Conservation (phyloP, 1,139 yeast species). For the Kluyveromyces sp. region DNA sequence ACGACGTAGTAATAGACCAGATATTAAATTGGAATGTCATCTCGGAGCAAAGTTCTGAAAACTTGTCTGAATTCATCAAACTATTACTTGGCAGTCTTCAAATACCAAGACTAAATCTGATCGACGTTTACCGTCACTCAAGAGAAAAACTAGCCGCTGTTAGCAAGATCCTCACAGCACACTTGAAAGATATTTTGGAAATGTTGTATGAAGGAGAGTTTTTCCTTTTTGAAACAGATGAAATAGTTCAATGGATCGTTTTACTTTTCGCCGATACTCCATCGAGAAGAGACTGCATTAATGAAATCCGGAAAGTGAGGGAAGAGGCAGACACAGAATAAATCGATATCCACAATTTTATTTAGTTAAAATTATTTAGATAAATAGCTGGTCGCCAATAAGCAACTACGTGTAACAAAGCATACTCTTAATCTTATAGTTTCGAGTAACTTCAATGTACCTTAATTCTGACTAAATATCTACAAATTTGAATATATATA, state of each 20-base stretch:
- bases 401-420: too few species aligned
- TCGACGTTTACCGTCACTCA: conserved; percentile 17
- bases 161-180: conserved; percentile 39
- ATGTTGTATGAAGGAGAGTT: conserved; percentile 67
- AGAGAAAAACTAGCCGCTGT: conserved; percentile 24
- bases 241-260: conserved; percentile 51
- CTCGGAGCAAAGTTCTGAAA: conserved; percentile 27
- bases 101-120: conserved; percentile 8
- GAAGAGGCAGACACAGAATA: conserved; percentile 3
- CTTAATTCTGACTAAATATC: not conserved
- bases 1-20: conserved; percentile 15
- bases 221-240: conserved; percentile 61
- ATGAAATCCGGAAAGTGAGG: conserved; percentile 45
- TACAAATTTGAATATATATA: not conserved
- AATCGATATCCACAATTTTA: not conserved
- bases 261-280: conserved; percentile 68
- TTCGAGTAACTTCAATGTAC: too few species aligned
- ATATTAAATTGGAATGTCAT: conserved; percentile 28
- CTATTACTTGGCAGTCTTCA: conserved; percentile 18
- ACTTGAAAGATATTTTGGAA: conserved; percentile 62
- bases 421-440: not conserved
- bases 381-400: too few species aligned
- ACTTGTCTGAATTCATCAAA: conserved; percentile 21
- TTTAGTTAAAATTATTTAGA: too few species aligned
- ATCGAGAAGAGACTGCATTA: conserved; percentile 50